Percentiles rank a stretch among this genome's conserved stretches.
Evolutionary conservation across 345 rosid species (phyloP).

Genomic region (Dovyalis caffra): DNA sequence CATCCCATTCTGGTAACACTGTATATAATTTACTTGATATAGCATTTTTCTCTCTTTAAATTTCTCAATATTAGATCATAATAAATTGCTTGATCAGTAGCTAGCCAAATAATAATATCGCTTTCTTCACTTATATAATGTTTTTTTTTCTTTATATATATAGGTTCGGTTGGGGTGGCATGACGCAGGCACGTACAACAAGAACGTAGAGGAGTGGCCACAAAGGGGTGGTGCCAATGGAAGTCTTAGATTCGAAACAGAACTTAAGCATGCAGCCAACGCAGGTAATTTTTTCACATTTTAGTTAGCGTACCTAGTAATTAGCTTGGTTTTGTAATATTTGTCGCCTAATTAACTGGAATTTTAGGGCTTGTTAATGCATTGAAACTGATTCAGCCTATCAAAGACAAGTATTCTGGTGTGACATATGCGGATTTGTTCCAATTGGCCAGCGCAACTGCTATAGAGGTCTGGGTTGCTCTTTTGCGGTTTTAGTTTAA

Average conservation of each 20-base stretch:
- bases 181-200: constrained; percentile 93
- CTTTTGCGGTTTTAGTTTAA: constrained; percentile 3
- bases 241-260: constrained; percentile 85
- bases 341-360: constrained; percentile 19
- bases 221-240: constrained; percentile 91
- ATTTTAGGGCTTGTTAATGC: constrained; percentile 81
- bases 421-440: constrained; percentile 87
- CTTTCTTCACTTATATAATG: neutral
- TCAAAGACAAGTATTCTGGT: constrained; percentile 80
- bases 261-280: constrained; percentile 92
- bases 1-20: constrained; percentile 74
- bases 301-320: neutral
- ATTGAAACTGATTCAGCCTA: constrained; percentile 65
- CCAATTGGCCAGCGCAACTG: constrained; percentile 95
- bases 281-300: constrained; percentile 57
- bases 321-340: neutral
- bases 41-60: neutral
- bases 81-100: neutral
- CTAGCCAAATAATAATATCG: neutral
- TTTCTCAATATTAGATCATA: neutral
- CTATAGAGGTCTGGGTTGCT: constrained; percentile 63
- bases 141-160: neutral
- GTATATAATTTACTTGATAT: neutral
- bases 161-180: constrained; percentile 98
- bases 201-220: constrained; percentile 89